Percentiles rank a stretch among this genome's conserved stretches.
Conservation (phyloP, 139 green algal genomes). For the Chlamydomonas eustigma region DNA sequence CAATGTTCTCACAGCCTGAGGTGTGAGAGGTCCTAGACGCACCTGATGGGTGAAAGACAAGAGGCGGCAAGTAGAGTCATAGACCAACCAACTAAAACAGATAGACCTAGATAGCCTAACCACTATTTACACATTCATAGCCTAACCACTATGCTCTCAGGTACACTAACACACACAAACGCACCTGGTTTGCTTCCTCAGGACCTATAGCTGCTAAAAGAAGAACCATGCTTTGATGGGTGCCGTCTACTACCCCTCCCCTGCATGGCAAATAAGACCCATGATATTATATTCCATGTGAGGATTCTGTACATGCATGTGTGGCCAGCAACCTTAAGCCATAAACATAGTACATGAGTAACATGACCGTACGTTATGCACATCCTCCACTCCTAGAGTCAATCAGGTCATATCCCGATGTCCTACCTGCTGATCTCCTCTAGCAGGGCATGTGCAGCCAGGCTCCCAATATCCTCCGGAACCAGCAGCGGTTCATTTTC, state of each 20-base stretch:
- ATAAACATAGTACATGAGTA: too few species aligned
- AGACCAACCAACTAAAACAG: not conserved
- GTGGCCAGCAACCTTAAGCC: too few species aligned
- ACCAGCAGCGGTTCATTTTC: constrained; percentile 44
- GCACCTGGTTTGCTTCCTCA: constrained; percentile 74
- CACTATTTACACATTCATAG: not conserved
- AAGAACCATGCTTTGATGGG: constrained; percentile 73
- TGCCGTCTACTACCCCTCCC: constrained; percentile 85
- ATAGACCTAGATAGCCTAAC: not conserved
- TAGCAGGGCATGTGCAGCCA: constrained; percentile 74
- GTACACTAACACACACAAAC: constrained; percentile 52
- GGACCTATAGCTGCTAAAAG: constrained; percentile 83
- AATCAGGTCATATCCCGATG: too few species aligned
- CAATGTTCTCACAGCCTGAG: constrained; percentile 79
- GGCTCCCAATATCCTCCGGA: constrained; percentile 82
- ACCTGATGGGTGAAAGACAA: constrained; percentile 26
- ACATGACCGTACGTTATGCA: too few species aligned
- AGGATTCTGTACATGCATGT: too few species aligned
- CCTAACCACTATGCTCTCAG: not conserved
- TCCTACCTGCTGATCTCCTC: constrained; percentile 69
- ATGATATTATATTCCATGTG: too few species aligned
- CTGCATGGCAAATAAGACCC: constrained; percentile 20
- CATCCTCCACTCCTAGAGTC: too few species aligned
- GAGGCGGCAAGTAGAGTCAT: not conserved
- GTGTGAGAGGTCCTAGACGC: constrained; percentile 84